Evolutionary conservation across 306 rosid genomes (phyloP).

Genomic region (Lathyrus oleraceus): DNA sequence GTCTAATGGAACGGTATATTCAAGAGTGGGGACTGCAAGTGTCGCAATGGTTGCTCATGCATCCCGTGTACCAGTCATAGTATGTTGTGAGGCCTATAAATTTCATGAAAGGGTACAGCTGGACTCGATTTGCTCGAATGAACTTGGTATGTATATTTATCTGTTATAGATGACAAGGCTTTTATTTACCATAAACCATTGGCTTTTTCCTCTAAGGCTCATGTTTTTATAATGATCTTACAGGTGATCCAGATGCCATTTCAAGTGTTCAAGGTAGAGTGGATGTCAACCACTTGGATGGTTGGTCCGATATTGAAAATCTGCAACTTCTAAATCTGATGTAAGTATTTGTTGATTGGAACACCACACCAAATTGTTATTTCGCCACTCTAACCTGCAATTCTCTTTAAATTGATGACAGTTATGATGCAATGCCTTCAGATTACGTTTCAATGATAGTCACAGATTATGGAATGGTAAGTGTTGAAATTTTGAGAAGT

Average conservation of each 20-base stretch:
- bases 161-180: no score
- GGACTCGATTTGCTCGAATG: no score
- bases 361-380: slow-evolving; percentile 23
- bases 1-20: no score
- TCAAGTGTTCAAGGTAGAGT: slow-evolving; percentile 48
- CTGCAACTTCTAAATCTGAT: slow-evolving; percentile 59
- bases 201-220: no score
- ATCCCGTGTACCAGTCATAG: no score
- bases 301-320: slow-evolving; percentile 47
- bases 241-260: slow-evolving; percentile 52
- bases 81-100: no score
- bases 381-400: slow-evolving; percentile 38
- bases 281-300: slow-evolving; percentile 54
- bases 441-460: slow-evolving; percentile 56
- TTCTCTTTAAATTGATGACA: slow-evolving; percentile 45
- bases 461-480: slow-evolving; percentile 59
- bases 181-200: no score
- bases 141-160: no score
- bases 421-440: slow-evolving; percentile 68
- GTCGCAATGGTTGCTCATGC: no score
- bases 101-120: no score
- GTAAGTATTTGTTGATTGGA: slow-evolving; percentile 38
- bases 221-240: no score
- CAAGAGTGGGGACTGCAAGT: no score
- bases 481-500: slow-evolving; percentile 21